Evolutionary conservation across 441 rosid genomes (phyloP), one percentile per base, ranked within the genome.

Genomic region (Adansonia gregorii): DNA sequence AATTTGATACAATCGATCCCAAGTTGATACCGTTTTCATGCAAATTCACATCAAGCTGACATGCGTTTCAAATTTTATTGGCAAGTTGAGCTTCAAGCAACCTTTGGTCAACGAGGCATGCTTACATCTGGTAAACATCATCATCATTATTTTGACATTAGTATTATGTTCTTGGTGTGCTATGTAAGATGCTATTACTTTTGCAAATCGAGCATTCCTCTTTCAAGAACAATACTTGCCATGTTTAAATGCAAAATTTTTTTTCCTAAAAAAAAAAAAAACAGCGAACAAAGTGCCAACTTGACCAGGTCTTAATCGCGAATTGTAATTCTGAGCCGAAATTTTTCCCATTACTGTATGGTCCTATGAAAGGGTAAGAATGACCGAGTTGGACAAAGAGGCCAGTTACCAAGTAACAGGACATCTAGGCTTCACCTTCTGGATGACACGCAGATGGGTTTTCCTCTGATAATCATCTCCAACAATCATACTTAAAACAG

Each of bases 31-130:
- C 17, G 24, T 66, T 66, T 41, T 41, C 51, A 41, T 8, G n/a
- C 9, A 19, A 67, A 67, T 9, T 67, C 52, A 43, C 27, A 8
- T 43, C 15, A 45, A 17, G 3, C 27, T 9, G 52, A 67, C 71
- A 67, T 66, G 71, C 22, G 17, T 67, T 14, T 20, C 17, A 10
- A 45, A 43, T 67, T 15, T 15, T 1, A 45, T 41, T 17, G 10
- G 31, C 64, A 66, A 43, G 22, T 66, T 66, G 27, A 66, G 52
- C 27, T 17, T 66, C 43, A 41, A 66, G 52, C 71, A 43, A 66
- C 14, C 2, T 17, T 66, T 43, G 27, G 71, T 43, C 71, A 66
- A 66, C 31, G 14, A 59, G 14, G 64, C 52, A 39, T 7, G 49
- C 22, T 35, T 56, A 35, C 24, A 56, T 22, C 60, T 17, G 60